phyloP scores from a whole-genome alignment of 306 rosid species.

The Dryas drummondii region DNA sequence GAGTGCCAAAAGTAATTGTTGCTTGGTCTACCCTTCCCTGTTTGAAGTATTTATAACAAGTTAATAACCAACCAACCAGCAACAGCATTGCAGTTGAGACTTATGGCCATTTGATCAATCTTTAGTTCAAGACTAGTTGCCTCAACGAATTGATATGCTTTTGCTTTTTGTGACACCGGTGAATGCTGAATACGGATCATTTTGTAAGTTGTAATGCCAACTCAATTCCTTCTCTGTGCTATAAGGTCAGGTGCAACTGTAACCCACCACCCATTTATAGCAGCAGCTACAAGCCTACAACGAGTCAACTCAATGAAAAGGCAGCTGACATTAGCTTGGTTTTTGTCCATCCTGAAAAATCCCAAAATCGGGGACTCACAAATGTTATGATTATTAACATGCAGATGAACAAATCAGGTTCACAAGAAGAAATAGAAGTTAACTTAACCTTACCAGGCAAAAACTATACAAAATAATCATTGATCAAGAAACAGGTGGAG shows the following conservation, averaged over 20 bases:
- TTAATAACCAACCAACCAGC: not conserved
- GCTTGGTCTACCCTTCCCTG: not conserved
- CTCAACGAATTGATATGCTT: no score
- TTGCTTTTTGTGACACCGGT: no score
- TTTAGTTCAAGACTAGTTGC: not conserved
- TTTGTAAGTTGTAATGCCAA: not conserved
- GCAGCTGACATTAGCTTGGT: slow-evolving; percentile 5
- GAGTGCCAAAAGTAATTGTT: not conserved
- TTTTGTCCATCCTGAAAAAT: not conserved
- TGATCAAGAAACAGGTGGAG: slow-evolving; percentile 46
- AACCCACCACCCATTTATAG: not conserved
- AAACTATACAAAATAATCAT: slow-evolving; percentile 13
- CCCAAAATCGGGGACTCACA: not conserved
- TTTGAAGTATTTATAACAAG: not conserved
- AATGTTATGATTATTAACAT: no score
- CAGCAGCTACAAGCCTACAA: not conserved
- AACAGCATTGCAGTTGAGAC: not conserved
- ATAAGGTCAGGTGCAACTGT: not conserved
- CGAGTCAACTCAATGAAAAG: not conserved
- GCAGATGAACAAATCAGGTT: not conserved
- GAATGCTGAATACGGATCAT: not conserved
- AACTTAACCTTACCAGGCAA: slow-evolving; percentile 22
- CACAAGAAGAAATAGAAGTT: not conserved
- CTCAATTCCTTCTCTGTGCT: not conserved
- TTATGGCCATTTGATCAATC: not conserved